A percentile compares a stretch with the other conserved stretches of the same genome.
Conservation (phyloP, 192 early-diverging fungal genomes). For the Hyaloraphidium curvatum region DNA sequence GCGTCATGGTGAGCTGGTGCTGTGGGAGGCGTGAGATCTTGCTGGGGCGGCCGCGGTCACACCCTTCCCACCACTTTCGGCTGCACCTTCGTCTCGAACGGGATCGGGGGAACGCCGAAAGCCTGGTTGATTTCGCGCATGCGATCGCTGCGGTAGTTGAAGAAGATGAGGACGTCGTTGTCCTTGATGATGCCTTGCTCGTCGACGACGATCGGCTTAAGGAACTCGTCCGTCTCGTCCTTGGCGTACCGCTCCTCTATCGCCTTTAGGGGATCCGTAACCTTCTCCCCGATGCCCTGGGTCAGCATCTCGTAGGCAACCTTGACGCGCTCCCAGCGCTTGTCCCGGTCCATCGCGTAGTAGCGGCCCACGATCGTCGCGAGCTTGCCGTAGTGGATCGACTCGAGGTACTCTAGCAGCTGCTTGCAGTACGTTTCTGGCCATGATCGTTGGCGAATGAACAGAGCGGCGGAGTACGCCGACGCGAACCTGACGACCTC, state of each 20-base stretch:
- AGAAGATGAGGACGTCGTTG: constrained; percentile 85
- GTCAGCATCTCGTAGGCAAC: constrained; percentile 83
- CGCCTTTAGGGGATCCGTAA: constrained; percentile 34
- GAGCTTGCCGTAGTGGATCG: constrained; percentile 55
- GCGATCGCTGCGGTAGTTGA: constrained; percentile 96
- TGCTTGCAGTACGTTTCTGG: constrained; percentile 58
- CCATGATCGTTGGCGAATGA: not conserved
- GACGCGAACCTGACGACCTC: constrained; percentile 28
- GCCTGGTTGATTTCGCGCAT: constrained; percentile 81
- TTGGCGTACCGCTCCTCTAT: constrained; percentile 71
- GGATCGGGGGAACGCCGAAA: constrained; percentile 65
- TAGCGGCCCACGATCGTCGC: constrained; percentile 90
- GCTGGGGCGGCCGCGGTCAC: not conserved
- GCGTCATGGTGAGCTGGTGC: constrained; percentile 57
- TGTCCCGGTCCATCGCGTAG: constrained; percentile 99
- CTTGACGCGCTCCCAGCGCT: constrained; percentile 98
- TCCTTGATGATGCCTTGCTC: constrained; percentile 61
- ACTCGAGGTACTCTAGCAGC: constrained; percentile 35
- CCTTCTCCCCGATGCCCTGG: constrained; percentile 53
- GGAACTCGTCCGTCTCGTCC: constrained; percentile 98
- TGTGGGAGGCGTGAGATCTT: not conserved
- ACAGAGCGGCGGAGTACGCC: not conserved
- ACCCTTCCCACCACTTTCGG: constrained; percentile 43
- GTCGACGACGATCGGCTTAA: constrained; percentile 91
- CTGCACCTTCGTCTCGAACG: constrained; percentile 63